Percentiles rank a stretch among this genome's conserved stretches.
Evolutionary conservation across 1,284 basidiomycete genomes (phyloP).

Genomic region (Ustanciosporium gigantosporum): DNA sequence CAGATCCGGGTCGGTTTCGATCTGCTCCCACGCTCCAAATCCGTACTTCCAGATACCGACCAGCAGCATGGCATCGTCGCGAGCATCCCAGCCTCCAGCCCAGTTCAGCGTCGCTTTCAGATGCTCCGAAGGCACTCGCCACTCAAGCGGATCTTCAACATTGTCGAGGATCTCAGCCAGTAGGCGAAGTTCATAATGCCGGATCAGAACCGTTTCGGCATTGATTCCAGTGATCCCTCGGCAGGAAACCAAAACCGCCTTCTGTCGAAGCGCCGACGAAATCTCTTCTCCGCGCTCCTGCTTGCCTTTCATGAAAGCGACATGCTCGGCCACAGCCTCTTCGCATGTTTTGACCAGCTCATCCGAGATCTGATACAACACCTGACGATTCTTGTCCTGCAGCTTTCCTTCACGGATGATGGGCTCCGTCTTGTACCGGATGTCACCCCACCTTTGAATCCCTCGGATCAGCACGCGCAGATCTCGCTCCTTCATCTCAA

Average conservation of each 20-base stretch:
- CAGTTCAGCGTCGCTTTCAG: conserved; percentile 92
- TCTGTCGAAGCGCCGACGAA: conserved; percentile 71
- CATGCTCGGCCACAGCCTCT: conserved; percentile 81
- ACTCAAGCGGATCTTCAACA: conserved; percentile 73
- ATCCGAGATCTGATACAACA: conserved; percentile 88
- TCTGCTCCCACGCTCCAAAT: conserved; percentile 95
- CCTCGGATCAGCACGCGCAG: conserved; percentile 92
- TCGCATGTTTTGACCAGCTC: conserved; percentile 87
- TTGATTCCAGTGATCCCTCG: conserved; percentile 91
- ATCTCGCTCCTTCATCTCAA: conserved; percentile 96
- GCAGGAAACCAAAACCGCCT: conserved; percentile 90
- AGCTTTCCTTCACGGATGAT: conserved; percentile 93
- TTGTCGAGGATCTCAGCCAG: conserved; percentile 70
- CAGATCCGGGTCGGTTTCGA: conserved; percentile 83
- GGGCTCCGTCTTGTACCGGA: conserved; percentile 87
- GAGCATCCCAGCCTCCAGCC: conserved; percentile 91
- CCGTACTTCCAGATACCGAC: conserved; percentile 92
- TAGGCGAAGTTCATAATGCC: conserved; percentile 85
- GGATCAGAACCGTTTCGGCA: conserved; percentile 90
- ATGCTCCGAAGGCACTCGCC: conserved; percentile 86
- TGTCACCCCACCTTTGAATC: conserved; percentile 96
- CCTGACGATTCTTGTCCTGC: conserved; percentile 87
- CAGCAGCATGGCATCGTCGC: conserved; percentile 90
- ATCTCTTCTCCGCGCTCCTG: conserved; percentile 74
- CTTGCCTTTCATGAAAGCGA: conserved; percentile 64